Evolutionary conservation across 2,329 filamentous ascomycete genomes (phyloP), one percentile per base, ranked within the genome.

Genomic region (Conoideocrella luteorostrata): DNA sequence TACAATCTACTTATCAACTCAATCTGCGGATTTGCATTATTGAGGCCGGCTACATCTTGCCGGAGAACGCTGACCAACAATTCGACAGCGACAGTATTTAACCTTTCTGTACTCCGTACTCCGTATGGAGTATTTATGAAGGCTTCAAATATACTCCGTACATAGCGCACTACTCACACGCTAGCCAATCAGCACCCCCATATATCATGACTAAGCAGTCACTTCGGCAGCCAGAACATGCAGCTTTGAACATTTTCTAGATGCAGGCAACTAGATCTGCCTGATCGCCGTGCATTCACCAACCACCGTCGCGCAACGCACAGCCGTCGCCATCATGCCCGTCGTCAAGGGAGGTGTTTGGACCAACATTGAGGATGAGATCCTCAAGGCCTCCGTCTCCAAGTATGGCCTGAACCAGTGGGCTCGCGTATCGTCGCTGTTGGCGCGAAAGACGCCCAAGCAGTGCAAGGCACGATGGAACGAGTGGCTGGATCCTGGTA

Each of bases 401-500:
- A 95, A 95, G 66, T 95, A 95, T 74, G 89, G 89, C 39, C 77
- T 95, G 49, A 93, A 95, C 61, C 93, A 98, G 69, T 98, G 93
- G 93, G 91, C 93, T 62, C 91, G 93, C 66, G 93, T 97, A 51
- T 96, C 93, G 44, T 97, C 93, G 46, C 80, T 98, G 52, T 83
- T 98, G 53, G 91, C 91, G 62, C 88, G 94, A 60, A 98, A 98
- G 68, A 97, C 93, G 24, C 84, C 93, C 41, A 98, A 98, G 71
- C 93, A 98, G 71, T 98, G 93, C 80, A 98, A 98, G 71, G 91
- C 93, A 48, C 79, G 93, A 70, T 98, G 93, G 93, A 82, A 84
- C 63, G 91, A 98, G 77, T 98, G 93, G 91, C 79, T 98, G 53
- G 93, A 98, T 61, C 93, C 93, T 17, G 88, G 87, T 62, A 97